Conservation (phyloP, 2,329 filamentous ascomycete species). For the Penicillium freii region DNA sequence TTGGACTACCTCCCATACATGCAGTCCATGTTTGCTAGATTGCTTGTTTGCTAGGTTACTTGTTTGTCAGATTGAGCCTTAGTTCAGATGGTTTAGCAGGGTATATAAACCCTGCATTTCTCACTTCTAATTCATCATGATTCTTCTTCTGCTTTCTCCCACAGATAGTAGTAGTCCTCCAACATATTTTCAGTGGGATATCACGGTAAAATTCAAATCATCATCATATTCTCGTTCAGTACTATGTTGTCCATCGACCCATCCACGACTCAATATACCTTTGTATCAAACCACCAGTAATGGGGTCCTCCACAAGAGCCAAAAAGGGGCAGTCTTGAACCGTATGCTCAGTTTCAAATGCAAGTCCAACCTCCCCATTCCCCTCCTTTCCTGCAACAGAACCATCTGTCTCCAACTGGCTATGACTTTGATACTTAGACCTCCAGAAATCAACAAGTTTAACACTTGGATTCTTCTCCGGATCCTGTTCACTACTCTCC, state of each 20-base stretch:
- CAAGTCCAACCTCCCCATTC: slow-evolving; percentile 1
- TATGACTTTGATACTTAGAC: slow-evolving; percentile 45
- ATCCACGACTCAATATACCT: slow-evolving; percentile 23
- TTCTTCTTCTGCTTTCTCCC: too few relatives aligned
- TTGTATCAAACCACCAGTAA: slow-evolving; percentile 15
- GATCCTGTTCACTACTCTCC: slow-evolving; percentile 49
- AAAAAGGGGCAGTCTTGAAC: slow-evolving; percentile 18
- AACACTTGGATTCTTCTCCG: slow-evolving; percentile 51
- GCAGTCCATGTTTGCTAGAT: too few relatives aligned
- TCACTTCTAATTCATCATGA: too few relatives aligned
- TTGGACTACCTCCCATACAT: too few relatives aligned
- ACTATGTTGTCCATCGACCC: slow-evolving; percentile 14
- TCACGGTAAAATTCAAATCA: neutral
- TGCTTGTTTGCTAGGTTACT: too few relatives aligned
- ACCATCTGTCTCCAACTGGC: neutral
- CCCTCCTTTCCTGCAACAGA: neutral
- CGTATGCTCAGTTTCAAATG: slow-evolving; percentile 17
- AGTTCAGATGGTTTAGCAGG: too few relatives aligned
- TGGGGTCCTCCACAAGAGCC: slow-evolving; percentile 16
- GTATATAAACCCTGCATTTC: too few relatives aligned
- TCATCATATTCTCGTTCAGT: neutral
- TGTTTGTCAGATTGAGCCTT: too few relatives aligned
- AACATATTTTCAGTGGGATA: neutral
- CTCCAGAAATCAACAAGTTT: slow-evolving; percentile 56
- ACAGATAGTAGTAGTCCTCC: too few relatives aligned